Percentiles rank a stretch among this genome's conserved stretches.
These are phyloP conservation scores for Gentiana dahurica DNA, from an alignment of 257 asterid species.

Conservation along the genomic window DNA sequence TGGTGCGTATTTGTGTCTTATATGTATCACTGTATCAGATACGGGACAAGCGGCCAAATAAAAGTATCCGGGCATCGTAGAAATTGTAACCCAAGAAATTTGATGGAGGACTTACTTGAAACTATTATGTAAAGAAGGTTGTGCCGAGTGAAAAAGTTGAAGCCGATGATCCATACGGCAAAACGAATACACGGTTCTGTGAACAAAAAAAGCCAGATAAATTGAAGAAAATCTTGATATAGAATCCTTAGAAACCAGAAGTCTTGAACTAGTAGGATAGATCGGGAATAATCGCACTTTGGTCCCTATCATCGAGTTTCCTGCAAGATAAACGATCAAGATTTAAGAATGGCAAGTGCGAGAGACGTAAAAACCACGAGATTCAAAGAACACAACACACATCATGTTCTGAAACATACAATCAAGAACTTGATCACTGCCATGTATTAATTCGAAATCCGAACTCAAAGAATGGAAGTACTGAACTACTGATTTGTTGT, in stretches of 20 bases:
- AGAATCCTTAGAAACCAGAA: background rate
- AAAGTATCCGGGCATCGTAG: too few species aligned
- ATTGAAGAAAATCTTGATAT: conserved; percentile 6
- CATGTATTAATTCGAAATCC: too few species aligned
- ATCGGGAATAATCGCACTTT: conserved; percentile 5
- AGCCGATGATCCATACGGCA: conserved; percentile 8
- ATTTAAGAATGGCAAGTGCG: background rate
- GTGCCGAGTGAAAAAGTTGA: conserved; percentile 7
- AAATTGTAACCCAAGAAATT: too few species aligned
- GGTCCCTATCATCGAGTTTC: conserved; percentile 9
- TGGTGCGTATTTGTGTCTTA: too few species aligned
- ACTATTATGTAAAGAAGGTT: conserved; percentile 12
- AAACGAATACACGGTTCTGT: conserved; percentile 15
- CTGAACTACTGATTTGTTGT: too few species aligned
- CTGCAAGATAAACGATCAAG: conserved; percentile 6
- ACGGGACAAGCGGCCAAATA: too few species aligned
- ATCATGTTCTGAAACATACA: too few species aligned
- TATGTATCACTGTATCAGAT: too few species aligned
- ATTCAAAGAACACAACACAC: too few species aligned
- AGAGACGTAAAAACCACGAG: background rate
- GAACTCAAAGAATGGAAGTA: too few species aligned
- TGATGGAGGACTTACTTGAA: conserved; percentile 16
- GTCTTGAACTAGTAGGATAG: conserved; percentile 2
- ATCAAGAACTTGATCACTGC: too few species aligned
- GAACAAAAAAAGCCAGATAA: conserved; percentile 11